phyloP scores from a whole-genome alignment of 306 rosid species.

The Dryas alaskensis region DNA sequence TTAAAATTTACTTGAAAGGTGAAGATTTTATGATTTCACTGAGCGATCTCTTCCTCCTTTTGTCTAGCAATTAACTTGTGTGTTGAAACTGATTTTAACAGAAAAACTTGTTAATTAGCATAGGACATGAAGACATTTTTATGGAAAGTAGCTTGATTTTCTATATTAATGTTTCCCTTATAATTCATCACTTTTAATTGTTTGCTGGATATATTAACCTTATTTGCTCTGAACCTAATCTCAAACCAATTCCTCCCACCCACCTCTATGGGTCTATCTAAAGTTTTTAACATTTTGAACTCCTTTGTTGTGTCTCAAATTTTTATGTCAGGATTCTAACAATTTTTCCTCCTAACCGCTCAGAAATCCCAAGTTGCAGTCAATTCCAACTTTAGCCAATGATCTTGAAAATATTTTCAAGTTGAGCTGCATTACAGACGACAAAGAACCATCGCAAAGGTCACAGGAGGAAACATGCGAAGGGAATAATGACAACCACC shows the following conservation, averaged over 20 bases:
- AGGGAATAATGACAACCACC: constrained; percentile 24
- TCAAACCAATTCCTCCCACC: not conserved
- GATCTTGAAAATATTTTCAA: constrained; percentile 52
- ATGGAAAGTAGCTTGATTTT: constrained; percentile 15
- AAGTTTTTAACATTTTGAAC: not conserved
- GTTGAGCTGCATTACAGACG: constrained; percentile 27
- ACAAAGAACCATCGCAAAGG: constrained; percentile 23
- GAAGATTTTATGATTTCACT: not conserved
- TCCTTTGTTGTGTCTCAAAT: not conserved
- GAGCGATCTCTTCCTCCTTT: not conserved
- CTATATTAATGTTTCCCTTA: not conserved
- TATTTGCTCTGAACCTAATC: not conserved
- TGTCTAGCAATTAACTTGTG: not conserved
- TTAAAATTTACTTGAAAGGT: not conserved
- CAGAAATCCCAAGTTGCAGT: constrained; percentile 63
- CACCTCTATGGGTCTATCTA: not conserved
- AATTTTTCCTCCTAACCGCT: not conserved
- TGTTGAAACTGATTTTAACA: not conserved
- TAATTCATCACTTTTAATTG: not conserved
- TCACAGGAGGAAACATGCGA: constrained; percentile 26
- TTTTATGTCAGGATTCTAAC: constrained; percentile 1
- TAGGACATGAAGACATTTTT: not conserved
- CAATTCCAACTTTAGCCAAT: constrained; percentile 47
- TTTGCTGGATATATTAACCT: not conserved
- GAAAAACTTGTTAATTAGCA: not conserved